Conservation (phyloP, 495 filamentous ascomycete genomes). For the Talaromyces wortmannii region DNA sequence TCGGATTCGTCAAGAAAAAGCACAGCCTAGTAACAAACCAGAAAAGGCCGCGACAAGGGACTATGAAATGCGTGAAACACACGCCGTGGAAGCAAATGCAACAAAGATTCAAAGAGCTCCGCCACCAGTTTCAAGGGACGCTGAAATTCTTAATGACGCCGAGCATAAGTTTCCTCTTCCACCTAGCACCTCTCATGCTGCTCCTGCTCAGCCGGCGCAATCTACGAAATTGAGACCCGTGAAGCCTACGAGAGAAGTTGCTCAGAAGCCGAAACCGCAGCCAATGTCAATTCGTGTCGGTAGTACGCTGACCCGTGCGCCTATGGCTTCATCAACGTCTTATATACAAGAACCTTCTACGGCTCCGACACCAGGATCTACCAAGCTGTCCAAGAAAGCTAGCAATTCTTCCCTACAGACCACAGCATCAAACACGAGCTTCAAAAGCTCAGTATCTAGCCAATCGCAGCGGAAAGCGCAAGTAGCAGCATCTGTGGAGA, state of each 20-base stretch:
- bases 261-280: slow-evolving; percentile 61
- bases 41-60: slow-evolving; percentile 20
- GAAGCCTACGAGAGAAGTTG: slow-evolving; percentile 62
- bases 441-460: slow-evolving; percentile 62
- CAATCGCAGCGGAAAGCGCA: slow-evolving; percentile 51
- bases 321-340: slow-evolving; percentile 46
- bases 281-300: slow-evolving; percentile 77
- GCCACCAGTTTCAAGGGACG: slow-evolving; percentile 38
- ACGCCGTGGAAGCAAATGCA: slow-evolving; percentile 28
- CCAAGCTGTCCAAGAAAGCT: slow-evolving; percentile 55
- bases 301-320: slow-evolving; percentile 59
- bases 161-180: slow-evolving; percentile 34
- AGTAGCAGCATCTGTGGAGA: slow-evolving; percentile 60
- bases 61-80: slow-evolving; percentile 9
- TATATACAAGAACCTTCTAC: slow-evolving; percentile 51
- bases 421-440: slow-evolving; percentile 55
- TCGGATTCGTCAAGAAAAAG: not conserved
- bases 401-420: slow-evolving; percentile 63
- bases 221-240: slow-evolving; percentile 48
- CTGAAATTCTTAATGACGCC: slow-evolving; percentile 25
- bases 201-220: not conserved
- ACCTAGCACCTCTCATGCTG: slow-evolving; percentile 40
- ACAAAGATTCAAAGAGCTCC: slow-evolving; percentile 40
- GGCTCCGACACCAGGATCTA: slow-evolving; percentile 21
- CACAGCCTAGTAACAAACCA: not conserved